Base-by-base conservation (phyloP, 768 basidiomycete genomes). In the Thelephora aurantiotincta region DNA sequence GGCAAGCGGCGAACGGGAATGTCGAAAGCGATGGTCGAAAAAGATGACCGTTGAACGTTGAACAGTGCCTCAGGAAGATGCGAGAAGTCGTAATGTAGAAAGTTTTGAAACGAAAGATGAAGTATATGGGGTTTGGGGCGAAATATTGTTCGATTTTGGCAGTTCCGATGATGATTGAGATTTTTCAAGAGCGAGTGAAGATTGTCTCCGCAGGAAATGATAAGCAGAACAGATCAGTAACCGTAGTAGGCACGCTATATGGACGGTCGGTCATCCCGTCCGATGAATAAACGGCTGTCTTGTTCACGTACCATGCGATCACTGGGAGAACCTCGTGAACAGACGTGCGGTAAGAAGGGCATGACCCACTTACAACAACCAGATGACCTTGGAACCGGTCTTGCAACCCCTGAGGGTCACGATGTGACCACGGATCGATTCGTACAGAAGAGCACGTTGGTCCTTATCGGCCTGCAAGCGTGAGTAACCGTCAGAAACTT, bases 341-440 rank as follows among this genome's bases (percentile, higher is more conserved):
- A 19, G 9, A 49, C 33, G 18, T 23, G 47, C 13, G 50, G 43
- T 38, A 30, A 35, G 35, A 35, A 12, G 33, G 20, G 22, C 13
- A 30, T 9, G 2, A 16, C 14, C 2, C 14, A 62, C 72, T 43
- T 59, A 75, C 73, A 91, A 91, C 44, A 91, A 71, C 88, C 88
- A 91, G 58, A 90, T 90, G 57, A 90, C 85, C 59, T 88, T 89
- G 1, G 87, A 89, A 22, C 88, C 88, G 1, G 88, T 88, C 70
- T 90, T 90, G 60, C 86, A 89, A 18, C 88, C 88, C 34, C 88
- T 76, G n/a, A 91, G 69, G 23, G 87, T 90, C 43, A 90, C 87
- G 53, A 90, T 88, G 57, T 90, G 86, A 2, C 85, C 84, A 35
- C 82, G 73, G 52, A 90, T 88, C 55, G 88, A 88, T 37, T 90